phyloP scores from a whole-genome alignment of 2,329 filamentous ascomycete genomes.

The Epichloe baconii region DNA sequence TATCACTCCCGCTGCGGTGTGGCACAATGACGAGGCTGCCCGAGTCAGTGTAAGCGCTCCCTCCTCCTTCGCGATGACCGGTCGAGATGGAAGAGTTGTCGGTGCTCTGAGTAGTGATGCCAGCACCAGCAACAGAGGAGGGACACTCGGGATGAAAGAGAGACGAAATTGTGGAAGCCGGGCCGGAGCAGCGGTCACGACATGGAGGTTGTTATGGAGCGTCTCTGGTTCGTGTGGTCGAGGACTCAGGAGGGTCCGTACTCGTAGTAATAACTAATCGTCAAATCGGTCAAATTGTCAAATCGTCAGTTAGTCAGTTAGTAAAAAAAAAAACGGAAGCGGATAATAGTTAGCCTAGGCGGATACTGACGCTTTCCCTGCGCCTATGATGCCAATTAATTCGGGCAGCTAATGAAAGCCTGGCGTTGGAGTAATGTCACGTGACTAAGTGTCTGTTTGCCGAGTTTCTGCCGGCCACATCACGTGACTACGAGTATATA shows the following conservation, averaged over 20 bases:
- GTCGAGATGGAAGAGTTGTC: conserved; percentile 12
- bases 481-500: too few relatives aligned
- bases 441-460: too few relatives aligned
- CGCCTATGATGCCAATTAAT: too few relatives aligned
- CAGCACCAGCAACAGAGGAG: conserved; percentile 25
- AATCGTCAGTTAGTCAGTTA: too few relatives aligned
- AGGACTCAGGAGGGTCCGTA: background rate
- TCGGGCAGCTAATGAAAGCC: too few relatives aligned
- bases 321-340: too few relatives aligned
- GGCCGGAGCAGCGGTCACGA: background rate
- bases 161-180: conserved; percentile 23
- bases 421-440: too few relatives aligned
- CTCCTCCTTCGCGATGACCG: conserved; percentile 22
- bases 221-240: background rate
- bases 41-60: conserved; percentile 13
- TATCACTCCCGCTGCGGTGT: conserved; percentile 8
- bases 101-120: conserved; percentile 10
- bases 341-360: too few relatives aligned
- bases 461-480: too few relatives aligned
- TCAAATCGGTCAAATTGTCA: too few relatives aligned
- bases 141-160: conserved; percentile 18
- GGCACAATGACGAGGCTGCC: conserved; percentile 2
- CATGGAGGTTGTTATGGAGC: conserved; percentile 3
- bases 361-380: too few relatives aligned
- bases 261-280: too few relatives aligned